phyloP scores from a whole-genome alignment of 208 protist species.

The Trypanosoma avium region DNA sequence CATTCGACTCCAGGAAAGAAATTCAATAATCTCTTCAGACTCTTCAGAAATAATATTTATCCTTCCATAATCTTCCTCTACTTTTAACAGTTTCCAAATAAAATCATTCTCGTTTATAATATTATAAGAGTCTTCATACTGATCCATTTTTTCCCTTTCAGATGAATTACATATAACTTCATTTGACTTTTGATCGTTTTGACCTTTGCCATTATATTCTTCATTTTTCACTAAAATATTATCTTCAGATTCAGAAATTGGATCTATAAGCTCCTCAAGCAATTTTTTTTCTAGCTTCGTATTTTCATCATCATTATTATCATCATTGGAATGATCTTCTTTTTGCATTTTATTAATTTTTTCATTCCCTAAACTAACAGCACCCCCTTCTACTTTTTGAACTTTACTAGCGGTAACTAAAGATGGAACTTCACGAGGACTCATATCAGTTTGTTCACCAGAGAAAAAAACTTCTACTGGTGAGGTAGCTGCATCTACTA shows the following conservation, averaged over 20 bases:
- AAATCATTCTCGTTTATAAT: not conserved
- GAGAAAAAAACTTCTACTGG: constrained; percentile 2
- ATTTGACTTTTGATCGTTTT: no score
- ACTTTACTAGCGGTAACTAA: not conserved
- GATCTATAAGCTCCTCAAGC: not conserved
- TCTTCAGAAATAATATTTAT: constrained; percentile 16
- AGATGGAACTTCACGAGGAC: not conserved
- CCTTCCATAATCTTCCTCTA: constrained; percentile 12
- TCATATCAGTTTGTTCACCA: not conserved
- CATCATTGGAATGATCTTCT: no score
- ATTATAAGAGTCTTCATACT: not conserved
- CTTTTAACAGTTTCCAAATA: not conserved
- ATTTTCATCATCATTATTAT: not conserved
- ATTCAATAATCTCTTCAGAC: not conserved
- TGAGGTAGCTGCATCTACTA: constrained; percentile 16
- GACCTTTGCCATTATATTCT: not conserved
- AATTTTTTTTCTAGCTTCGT: not conserved
- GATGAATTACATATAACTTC: not conserved
- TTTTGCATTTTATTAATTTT: not conserved
- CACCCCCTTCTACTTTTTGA: not conserved
- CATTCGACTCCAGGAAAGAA: constrained; percentile 5
- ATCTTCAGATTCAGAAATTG: not conserved
- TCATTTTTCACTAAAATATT: not conserved
- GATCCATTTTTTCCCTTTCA: not conserved
- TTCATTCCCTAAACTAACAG: not conserved